Evolutionary conservation across 805 yeast species (phyloP).

Genomic region (Martiniozyma abietophila): DNA sequence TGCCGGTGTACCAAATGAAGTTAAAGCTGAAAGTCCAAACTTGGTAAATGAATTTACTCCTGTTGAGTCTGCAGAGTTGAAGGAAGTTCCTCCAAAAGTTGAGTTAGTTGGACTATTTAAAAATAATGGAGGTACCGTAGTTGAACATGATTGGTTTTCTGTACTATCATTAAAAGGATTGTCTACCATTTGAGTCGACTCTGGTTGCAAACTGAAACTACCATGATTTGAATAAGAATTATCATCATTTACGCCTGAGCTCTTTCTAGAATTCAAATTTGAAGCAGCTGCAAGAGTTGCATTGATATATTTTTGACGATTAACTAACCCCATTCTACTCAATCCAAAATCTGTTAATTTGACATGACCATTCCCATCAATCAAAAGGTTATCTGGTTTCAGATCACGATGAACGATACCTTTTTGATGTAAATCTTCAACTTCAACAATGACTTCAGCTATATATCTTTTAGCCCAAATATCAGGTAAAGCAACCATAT

Average conservation of each 20-base stretch:
- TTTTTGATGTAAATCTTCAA: constrained; percentile 75
- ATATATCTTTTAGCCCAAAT: constrained; percentile 80
- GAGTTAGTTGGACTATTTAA: too few species aligned
- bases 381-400: constrained; percentile 88
- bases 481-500: constrained; percentile 75
- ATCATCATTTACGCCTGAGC: constrained; percentile 6
- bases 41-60: too few species aligned
- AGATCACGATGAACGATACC: constrained; percentile 93
- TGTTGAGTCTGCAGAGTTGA: too few species aligned
- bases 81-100: too few species aligned
- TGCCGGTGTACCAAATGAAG: constrained; percentile 3
- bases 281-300: constrained; percentile 6
- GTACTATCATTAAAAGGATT: constrained; percentile 8
- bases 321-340: constrained; percentile 78
- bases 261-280: constrained; percentile 5
- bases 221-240: constrained; percentile 9
- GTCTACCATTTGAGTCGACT: constrained; percentile 6
- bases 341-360: constrained; percentile 94
- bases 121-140: constrained; percentile 20
- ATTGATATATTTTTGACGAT: constrained; percentile 49
- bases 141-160: too few species aligned
- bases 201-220: constrained; percentile 4
- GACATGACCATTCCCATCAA: constrained; percentile 80
- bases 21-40: too few species aligned
- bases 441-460: constrained; percentile 86